Base-by-base conservation (phyloP, 257 asterid genomes). In the Echites panduratus region DNA sequence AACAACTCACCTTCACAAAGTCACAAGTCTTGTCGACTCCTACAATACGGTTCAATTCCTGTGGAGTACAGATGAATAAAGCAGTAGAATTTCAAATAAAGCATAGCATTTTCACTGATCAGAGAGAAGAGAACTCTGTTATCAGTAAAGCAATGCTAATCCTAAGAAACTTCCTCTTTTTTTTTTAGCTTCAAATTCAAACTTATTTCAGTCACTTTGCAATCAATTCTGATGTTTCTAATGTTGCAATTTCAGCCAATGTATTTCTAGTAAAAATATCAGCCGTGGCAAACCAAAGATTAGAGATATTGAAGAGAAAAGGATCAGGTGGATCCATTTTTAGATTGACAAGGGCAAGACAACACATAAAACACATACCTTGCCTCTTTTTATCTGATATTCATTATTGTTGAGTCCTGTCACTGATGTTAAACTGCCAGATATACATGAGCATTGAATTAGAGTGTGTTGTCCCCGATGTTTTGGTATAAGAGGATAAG, bases 381-480 rank as follows among this genome's bases (percentile, higher is more conserved):
- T 83, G 85, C 98, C 99, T 71, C 98, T 83, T 19, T 94, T 65
- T 73, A 95, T 95, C 86, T 95, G 99, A 81, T 95, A 95, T 79
- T 92, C 99, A 59, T 90, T 95, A 85, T 95, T 95, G 90, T 95
- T 95, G 77, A 95, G 90, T 74, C 99, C 99, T 6, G 96, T 95
- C 72, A 95, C 84, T 49, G 93, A 87, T 76, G 98, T 87, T 70
- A 73, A 80, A 80, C 99, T 95, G 96, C 88, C 84, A 76, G 53
- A 83, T 16, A 76, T 53, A 83, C 29, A 41, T 70, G 74, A 72
- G 32, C 68, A 35, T 29, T 73, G 70, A 56, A 64, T 72, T 62
- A 76, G 79, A 64, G 57, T 64, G 61, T 26, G 14, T 40, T 12
- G 20, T 38, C 45, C 48, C 47, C 22, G 3, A 32, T 32, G 2